These are phyloP conservation scores for Quercus tomentella DNA, from an alignment of 331 rosid species.

Conservation along the genomic window DNA sequence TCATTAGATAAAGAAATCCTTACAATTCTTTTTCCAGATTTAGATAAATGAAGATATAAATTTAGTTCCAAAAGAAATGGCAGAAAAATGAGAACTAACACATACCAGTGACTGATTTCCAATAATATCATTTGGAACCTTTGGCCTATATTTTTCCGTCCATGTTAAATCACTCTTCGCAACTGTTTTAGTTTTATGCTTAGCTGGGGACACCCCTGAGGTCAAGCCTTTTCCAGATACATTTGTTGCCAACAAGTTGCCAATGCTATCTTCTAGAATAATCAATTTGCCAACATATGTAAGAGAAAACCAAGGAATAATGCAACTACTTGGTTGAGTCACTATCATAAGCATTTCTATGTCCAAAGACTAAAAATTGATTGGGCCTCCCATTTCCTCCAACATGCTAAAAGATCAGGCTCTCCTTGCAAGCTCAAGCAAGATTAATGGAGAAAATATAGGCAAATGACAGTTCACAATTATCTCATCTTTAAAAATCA, in stretches of 20 bases:
- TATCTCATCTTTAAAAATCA: not conserved
- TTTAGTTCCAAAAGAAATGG: not conserved
- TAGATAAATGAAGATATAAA: constrained; percentile 2
- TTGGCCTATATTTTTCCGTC: constrained; percentile 89
- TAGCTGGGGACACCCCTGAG: constrained; percentile 43
- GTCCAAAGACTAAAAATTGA: not conserved
- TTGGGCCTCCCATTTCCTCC: not conserved
- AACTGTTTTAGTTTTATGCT: constrained; percentile 31
- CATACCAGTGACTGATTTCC: constrained; percentile 94
- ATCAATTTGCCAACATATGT: not conserved
- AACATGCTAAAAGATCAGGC: not conserved
- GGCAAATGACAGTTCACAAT: not conserved
- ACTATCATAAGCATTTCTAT: not conserved
- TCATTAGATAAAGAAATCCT: constrained; percentile 26
- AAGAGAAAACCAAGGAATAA: constrained; percentile 5
- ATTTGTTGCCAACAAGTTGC: constrained; percentile 27
- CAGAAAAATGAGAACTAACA: constrained; percentile 22
- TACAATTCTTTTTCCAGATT: constrained; percentile 6
- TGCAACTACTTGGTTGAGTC: not conserved
- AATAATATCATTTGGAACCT: constrained; percentile 60
- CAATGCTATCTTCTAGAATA: constrained; percentile 22
- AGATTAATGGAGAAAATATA: not conserved
- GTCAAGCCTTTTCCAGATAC: constrained; percentile 40
- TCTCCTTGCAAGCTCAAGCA: not conserved
- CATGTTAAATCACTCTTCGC: constrained; percentile 47